Evolutionary conservation across 2,329 filamentous ascomycete genomes (phyloP), one percentile per base, ranked within the genome.

Genomic region (Colletotrichum sp.): DNA sequence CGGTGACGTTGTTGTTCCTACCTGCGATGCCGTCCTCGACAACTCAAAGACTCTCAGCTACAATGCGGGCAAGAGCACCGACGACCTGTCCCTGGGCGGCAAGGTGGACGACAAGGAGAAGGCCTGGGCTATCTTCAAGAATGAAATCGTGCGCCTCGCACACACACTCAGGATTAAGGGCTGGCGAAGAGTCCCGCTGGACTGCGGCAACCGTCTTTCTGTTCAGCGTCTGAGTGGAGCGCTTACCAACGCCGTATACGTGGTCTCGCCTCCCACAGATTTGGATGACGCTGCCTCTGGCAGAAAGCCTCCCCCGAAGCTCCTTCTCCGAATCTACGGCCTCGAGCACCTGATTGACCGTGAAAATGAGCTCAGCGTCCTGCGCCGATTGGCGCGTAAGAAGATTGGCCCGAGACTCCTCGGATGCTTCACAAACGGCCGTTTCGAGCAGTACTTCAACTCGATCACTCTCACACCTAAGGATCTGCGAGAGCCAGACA

Each of bases 291-390:
- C 78, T 30, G 80, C 69, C 86, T 78, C 87, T 13, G 84, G 86
- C 67, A 89, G 86, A 80, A 89, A 86, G 77, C 82, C 79, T 27
- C 90, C 91, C 0, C 83, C 85, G 5, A 98, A 98, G 84, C 88
- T 99, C 3, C 89, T 99, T 1, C 89, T 99, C 22, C 94, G 97
- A 52, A 94, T 99, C 75, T 99, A 99, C 80, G 97, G 97, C 0
- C 96, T 98, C 4, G 96, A 98, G 82, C 95, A 99, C 83, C 90
- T 99, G 59, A 99, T 99, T 80, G 96, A 99, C 83, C 92, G 97
- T 76, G 95, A 98, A 72, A 94, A 94, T 29, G 97, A 99, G 83
- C 89, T 99, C 19, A 92, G 93, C 76, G 97, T 99, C 65, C 89
- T 99, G 22, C 92, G 94, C 75, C 93, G 97, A 57, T 90, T 99